Base-by-base conservation (phyloP, 345 rosid genomes). In the Gossypium raimondii region DNA sequence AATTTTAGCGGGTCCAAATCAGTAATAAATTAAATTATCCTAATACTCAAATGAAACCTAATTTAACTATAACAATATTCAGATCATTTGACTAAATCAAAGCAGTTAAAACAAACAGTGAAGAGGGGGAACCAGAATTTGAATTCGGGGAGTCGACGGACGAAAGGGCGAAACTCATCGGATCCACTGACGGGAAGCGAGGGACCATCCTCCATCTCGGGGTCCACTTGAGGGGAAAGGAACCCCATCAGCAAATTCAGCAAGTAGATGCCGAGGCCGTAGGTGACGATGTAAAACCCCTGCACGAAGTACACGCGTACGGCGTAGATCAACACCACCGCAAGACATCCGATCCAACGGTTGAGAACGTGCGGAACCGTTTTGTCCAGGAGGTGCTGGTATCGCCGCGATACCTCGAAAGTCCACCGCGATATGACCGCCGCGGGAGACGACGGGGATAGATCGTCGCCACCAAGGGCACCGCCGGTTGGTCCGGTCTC, bases 161-260 rank as follows among this genome's bases (percentile, higher is more conserved):
- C 70, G 52, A 95, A 95, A 12, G 99, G 98, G 20, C 99, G 86
- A 65, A 65, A 65, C 51, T 65, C 70, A 65, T 65, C 70, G 17
- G 52, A 65, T 2, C 27, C 70, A 17, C 52, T 27, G 9, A 51
- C 44, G 29, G 70, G 70, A 27, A 65, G 70, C 17, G 52, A n/a
- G 29, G 70, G 70, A 3, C 70, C 70, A 2, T 43, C 70, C 70
- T 65, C 52, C 70, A 65, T 65, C 70, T 65, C 98, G 5, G 96
- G 99, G 77, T 95, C 99, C 48, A 91, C 90, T 79, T 89, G 98
- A 63, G 99, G 99, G 50, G 99, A 92, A 13, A 95, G 85, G 73
- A 95, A 95, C 5, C 92, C 97, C 48, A 95, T 91, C 77, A 94
- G 84, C 69, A 92, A 92, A 67, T 89, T 94, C 43, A 94, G 83